Evolutionary conservation across 306 rosid genomes (phyloP).

Genomic region (Begonia fuchsioides): DNA sequence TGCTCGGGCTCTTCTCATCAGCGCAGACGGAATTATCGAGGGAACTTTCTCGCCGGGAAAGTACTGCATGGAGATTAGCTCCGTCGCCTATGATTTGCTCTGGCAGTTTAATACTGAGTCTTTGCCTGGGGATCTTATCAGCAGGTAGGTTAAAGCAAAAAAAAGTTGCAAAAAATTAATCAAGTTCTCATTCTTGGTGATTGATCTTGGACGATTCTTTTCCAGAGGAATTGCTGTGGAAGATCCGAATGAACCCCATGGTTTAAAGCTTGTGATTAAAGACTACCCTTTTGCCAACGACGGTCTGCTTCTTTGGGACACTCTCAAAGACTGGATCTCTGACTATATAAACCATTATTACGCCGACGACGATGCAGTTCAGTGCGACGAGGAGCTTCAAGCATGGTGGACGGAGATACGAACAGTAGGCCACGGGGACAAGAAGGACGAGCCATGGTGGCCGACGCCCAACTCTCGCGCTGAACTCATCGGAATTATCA

Average conservation of each 20-base stretch:
- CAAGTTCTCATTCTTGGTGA: no score
- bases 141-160: conserved; percentile 1
- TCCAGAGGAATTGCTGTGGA: conserved; percentile 26
- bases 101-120: conserved; percentile 26
- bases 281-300: conserved; percentile 34
- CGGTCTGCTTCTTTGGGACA: conserved; percentile 26
- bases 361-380: conserved; percentile 4
- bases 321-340: conserved; percentile 21
- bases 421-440: conserved; percentile 23
- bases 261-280: conserved; percentile 21
- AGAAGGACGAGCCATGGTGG: conserved; percentile 32
- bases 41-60: conserved; percentile 14
- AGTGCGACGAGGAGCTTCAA: conserved; percentile 23
- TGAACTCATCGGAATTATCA: conserved; percentile 11
- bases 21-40: conserved; percentile 25
- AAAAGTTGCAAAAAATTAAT: no score
- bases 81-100: conserved; percentile 15
- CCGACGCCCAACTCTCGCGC: conserved; percentile 10
- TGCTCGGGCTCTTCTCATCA: conserved; percentile 18
- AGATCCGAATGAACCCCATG: conserved; percentile 23
- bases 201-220: not conserved
- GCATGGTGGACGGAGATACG: conserved; percentile 31
- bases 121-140: conserved; percentile 25
- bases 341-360: conserved; percentile 24
- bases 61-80: conserved; percentile 13